These are phyloP conservation scores for Lentinula lateritia DNA, from an alignment of 768 basidiomycete genomes.

Conservation along the genomic window DNA sequence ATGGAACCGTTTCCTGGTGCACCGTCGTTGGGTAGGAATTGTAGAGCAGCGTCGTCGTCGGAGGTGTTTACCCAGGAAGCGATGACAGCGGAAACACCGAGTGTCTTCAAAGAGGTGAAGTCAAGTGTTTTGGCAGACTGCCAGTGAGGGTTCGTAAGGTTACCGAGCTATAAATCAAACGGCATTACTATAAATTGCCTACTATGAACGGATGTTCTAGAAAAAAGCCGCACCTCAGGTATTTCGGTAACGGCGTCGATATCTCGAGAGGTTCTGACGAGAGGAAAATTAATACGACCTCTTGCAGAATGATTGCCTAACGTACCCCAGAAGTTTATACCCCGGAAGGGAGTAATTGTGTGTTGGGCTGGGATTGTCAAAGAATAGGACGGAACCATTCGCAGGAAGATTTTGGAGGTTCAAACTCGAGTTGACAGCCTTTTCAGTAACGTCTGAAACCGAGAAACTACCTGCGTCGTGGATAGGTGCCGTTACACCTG, in stretches of 20 bases:
- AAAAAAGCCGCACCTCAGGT: conserved; percentile 15
- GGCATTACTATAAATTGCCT: not conserved
- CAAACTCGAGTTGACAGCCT: conserved; percentile 14
- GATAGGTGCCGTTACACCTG: conserved; percentile 20
- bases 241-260: conserved; percentile 14
- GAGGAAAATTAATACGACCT: not conserved
- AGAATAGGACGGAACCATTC: conserved; percentile 20
- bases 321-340: conserved; percentile 22
- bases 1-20: conserved; percentile 18
- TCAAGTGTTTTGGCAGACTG: conserved; percentile 23
- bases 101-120: conserved; percentile 14
- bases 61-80: conserved; percentile 24
- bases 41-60: conserved; percentile 22
- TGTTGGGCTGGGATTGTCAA: conserved; percentile 27
- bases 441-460: conserved; percentile 7
- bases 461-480: conserved; percentile 15
- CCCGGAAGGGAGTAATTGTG: conserved; percentile 21
- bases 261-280: conserved; percentile 17
- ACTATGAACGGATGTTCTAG: not conserved
- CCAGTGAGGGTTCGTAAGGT: conserved; percentile 25
- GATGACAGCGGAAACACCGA: conserved; percentile 20
- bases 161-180: conserved; percentile 16
- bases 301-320: not conserved
- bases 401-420: conserved; percentile 15
- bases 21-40: conserved; percentile 21